A percentile compares a stretch with the other conserved stretches of the same genome.
phyloP scores from a whole-genome alignment of 2,329 filamentous ascomycete species.

The Ceratocystis alfenasii region DNA sequence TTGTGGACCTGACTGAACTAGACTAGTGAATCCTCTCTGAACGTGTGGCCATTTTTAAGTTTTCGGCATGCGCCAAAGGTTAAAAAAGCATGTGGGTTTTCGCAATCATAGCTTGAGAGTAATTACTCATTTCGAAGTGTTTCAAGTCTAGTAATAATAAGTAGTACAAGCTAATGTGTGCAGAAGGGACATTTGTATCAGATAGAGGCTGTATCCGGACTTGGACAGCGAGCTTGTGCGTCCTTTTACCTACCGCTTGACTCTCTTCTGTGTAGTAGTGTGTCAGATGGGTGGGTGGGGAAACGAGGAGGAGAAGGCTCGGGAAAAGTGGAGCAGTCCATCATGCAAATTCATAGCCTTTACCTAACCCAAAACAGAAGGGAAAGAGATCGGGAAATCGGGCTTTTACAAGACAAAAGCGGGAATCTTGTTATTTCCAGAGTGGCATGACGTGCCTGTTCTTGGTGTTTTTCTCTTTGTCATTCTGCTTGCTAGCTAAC shows the following conservation, averaged over 20 bases:
- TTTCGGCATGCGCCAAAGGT: neutral
- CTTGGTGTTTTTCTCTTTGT: neutral
- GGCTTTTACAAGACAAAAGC: neutral
- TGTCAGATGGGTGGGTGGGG: neutral
- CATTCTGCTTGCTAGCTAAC: neutral
- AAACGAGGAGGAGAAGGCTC: neutral
- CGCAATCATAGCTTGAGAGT: neutral
- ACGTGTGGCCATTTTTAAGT: neutral
- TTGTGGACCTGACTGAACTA: neutral
- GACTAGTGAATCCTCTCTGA: slow-evolving; percentile 2
- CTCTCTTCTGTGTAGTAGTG: slow-evolving; percentile 1
- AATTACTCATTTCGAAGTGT: neutral
- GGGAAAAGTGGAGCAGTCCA: neutral
- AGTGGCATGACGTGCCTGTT: neutral
- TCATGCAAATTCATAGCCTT: neutral
- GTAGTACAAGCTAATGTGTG: too few relatives aligned
- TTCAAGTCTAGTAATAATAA: too few relatives aligned
- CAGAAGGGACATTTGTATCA: too few relatives aligned
- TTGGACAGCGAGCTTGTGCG: too few relatives aligned
- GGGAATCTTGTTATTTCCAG: neutral
- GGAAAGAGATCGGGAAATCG: neutral
- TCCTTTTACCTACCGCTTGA: neutral
- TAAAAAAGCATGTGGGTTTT: neutral
- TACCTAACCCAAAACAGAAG: neutral
- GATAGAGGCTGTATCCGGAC: too few relatives aligned